Base-by-base conservation (phyloP, 1,139 yeast species). In the Trichomonascaceae sp. region DNA sequence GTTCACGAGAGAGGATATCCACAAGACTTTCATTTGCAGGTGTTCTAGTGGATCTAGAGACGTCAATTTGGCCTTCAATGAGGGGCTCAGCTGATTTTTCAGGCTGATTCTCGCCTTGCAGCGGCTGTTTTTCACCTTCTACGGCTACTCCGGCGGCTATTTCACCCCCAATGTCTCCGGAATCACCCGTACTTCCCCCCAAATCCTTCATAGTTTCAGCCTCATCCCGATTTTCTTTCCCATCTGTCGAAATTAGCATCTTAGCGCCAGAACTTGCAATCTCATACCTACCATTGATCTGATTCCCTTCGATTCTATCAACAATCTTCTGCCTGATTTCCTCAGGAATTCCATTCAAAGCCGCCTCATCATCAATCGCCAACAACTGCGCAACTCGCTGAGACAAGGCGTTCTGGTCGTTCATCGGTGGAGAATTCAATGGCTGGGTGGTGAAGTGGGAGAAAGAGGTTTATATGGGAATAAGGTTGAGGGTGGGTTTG, bases 191-290 rank as follows among this genome's bases (percentile, higher is more conserved):
- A 27, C 9, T 27, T 12, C 2, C 32, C 2, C 10, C 32, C 5
- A 27, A 7, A 10, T 27, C 32, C 10, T 27, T 27, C 32, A 27
- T 27, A 27, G 32, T 27, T 27, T 27, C 32, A 27, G 5, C 32
- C 10, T 27, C 32, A 27, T 27, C 32, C 5, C 9, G 9, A 10
- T 5, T 32, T 27, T 27, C 12, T 10, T 10, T 10, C 12, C 78
- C 57, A 79, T 80, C 5, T 78, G 72, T 17, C 72, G 70, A 30
- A 36, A 36, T 36, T 36, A 36, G 41, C 13, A 13, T 27, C 32
- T 10, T 27, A 27, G 32, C 32, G 32, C 32, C 32, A 10, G 9
- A 5, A 8, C 10, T 5, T 2, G 10, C 32, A 7, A 27, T 27
- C 5, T 27, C 32, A 27, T 10, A 27, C 32, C 5, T 27, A 27